Evolutionary conservation across 164 flowering plant species (phyloP).

Genomic region (Piper betle): DNA sequence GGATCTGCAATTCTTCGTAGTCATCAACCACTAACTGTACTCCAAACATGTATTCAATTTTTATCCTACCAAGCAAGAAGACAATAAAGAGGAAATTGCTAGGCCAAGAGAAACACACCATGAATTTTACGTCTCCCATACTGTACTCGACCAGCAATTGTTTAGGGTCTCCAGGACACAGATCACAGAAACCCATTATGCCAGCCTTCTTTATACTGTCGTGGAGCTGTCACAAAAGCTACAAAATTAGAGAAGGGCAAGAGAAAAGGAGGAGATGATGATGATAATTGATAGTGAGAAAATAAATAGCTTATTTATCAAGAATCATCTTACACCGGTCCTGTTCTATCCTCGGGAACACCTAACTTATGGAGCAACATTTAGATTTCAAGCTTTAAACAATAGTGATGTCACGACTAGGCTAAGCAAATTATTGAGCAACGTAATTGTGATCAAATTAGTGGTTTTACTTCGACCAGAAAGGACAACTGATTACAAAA

Average conservation of each 20-base stretch:
- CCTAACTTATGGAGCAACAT: not conserved
- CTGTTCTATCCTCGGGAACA: not conserved
- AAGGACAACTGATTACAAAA: not conserved
- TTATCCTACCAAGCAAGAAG: not conserved
- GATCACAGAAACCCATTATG: conserved; percentile 97
- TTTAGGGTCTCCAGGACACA: conserved; percentile 86
- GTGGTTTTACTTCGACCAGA: not conserved
- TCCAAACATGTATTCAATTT: not conserved
- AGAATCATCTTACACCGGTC: not conserved
- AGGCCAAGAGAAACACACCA: conserved; percentile 26
- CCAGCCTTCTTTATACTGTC: conserved; percentile 90
- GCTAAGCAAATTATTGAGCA: not conserved
- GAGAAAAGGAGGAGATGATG: not conserved
- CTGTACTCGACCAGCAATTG: conserved; percentile 61
- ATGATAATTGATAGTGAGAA: not conserved
- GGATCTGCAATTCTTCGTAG: conserved; percentile 41
- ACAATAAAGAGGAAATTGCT: not conserved
- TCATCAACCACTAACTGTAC: conserved; percentile 49
- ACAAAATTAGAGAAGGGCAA: not conserved
- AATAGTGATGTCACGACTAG: not conserved
- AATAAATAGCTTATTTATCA: not conserved
- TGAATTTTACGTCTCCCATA: conserved; percentile 29
- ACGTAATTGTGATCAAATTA: not conserved
- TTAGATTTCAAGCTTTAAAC: not conserved
- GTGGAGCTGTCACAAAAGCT: conserved; percentile 52